These are phyloP conservation scores for Lactifluus subvellereus DNA, from an alignment of 768 basidiomycete genomes.

Conservation along the genomic window DNA sequence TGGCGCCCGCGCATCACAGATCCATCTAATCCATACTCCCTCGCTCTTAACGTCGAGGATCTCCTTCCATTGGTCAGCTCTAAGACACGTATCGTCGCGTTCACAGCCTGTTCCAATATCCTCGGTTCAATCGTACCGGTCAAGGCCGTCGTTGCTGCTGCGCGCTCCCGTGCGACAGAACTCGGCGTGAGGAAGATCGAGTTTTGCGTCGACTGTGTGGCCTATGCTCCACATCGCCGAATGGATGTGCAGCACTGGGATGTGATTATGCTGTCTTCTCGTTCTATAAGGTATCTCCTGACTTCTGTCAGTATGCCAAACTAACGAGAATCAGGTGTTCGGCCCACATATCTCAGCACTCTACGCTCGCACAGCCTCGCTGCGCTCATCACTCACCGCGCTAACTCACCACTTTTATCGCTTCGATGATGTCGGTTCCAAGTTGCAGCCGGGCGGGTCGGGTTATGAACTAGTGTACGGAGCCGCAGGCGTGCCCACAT, in stretches of 20 bases:
- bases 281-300: constrained; percentile 60
- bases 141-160: constrained; percentile 46
- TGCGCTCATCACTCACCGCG: constrained; percentile 48
- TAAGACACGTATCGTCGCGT: constrained; percentile 67
- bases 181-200: constrained; percentile 57
- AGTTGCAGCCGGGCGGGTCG: constrained; percentile 68
- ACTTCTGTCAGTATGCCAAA: neutral
- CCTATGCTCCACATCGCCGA: constrained; percentile 66
- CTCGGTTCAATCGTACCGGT: constrained; percentile 63
- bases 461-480: constrained; percentile 68
- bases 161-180: constrained; percentile 45
- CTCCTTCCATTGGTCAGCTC: constrained; percentile 56
- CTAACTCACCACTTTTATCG: constrained; percentile 68
- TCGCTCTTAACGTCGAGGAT: constrained; percentile 47
- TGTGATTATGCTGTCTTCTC: constrained; percentile 69
- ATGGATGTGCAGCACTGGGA: constrained; percentile 76
- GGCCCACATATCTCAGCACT: constrained; percentile 66
- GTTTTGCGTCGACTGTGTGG: constrained; percentile 70
- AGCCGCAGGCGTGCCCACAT: constrained; percentile 52
- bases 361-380: constrained; percentile 48
- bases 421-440: constrained; percentile 43
- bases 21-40: constrained; percentile 58
- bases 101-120: constrained; percentile 71
- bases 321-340: constrained; percentile 46
- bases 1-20: constrained; percentile 46